Base-by-base conservation (phyloP, 176 grass and related monocot species). In the Saccharum officinarum region DNA sequence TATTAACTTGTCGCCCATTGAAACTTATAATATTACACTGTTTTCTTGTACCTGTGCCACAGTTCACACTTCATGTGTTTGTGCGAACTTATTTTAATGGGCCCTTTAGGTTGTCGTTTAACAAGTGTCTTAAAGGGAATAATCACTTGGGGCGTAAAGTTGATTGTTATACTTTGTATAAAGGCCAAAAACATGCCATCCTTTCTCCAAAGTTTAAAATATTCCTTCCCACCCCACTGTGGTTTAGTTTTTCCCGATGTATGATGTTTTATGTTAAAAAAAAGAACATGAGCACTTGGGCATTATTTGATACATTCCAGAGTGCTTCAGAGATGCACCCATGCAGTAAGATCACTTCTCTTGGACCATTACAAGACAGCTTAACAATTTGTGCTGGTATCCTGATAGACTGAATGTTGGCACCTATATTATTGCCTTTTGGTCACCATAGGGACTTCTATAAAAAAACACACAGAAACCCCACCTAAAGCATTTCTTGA, bases 221-320 rank as follows among this genome's bases (percentile, higher is more conserved):
- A 57, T 47, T 74, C 16, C 2, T 44, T 78, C 36, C 36, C 36
- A 50, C 22, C 59, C 39, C 59, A 37, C 71, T 23, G 33, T 17
- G n/a, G 4, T 86, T 39, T n/a, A 64, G 22, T 52, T 0, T 64
- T 72, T 61, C 22, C 44, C 61, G 28, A 59, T 86, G 14, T 47
- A 47, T 74, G 77, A 52, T 78, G 52, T 40, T 83, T 66, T 50
- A 46, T 82, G 62, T 45, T 69, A 0, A 34, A n/a, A 45, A 54
- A 34, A 42, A 7, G 26, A 59, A 7, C 41, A 28, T 28, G 28
- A 67, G 4, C 28, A 20, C 26, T 22, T 9, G 14, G 10, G 7
- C 61, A 17, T 31, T 82, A 10, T 60, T 22, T 59, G 3, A 69
- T 61, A 10, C 2, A 0, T 70, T 82, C 38, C 6, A 47, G 39